These are phyloP conservation scores for Suillus luteus DNA, from an alignment of 768 basidiomycete genomes.

Conservation along the genomic window DNA sequence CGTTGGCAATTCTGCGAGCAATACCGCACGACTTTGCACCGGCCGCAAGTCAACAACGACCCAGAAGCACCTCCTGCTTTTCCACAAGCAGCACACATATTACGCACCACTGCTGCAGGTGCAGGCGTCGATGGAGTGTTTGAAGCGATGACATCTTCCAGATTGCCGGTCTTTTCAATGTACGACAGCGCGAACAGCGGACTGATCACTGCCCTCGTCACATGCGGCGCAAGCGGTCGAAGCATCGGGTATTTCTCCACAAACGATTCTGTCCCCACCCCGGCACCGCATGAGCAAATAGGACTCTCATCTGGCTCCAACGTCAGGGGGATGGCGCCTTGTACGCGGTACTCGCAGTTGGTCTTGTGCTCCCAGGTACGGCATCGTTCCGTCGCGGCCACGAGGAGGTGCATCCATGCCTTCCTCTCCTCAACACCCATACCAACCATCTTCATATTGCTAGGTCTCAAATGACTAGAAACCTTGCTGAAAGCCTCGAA, in stretches of 20 bases:
- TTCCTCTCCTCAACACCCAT: constrained; percentile 37
- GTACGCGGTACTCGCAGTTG: constrained; percentile 48
- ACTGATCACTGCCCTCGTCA: constrained; percentile 51
- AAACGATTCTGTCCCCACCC: constrained; percentile 46
- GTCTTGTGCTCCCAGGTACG: constrained; percentile 50
- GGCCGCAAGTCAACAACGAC: constrained; percentile 34
- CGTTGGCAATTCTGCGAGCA: constrained; percentile 49
- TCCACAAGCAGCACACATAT: constrained; percentile 24
- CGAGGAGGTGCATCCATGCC: constrained; percentile 55
- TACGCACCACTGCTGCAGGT: background rate
- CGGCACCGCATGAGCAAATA: constrained; percentile 56
- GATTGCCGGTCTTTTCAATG: constrained; percentile 40
- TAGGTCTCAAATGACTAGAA: background rate
- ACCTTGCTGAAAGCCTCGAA: background rate
- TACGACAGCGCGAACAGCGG: constrained; percentile 57
- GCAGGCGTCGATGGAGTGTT: background rate
- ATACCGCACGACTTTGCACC: constrained; percentile 43
- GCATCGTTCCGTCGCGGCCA: constrained; percentile 53
- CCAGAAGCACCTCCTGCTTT: constrained; percentile 31
- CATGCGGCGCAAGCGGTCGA: constrained; percentile 40
- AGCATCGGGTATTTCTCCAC: constrained; percentile 35
- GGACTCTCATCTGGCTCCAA: constrained; percentile 41
- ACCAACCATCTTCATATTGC: constrained; percentile 17
- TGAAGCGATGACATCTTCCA: background rate
- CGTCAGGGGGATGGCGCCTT: constrained; percentile 41